Evolutionary conservation across 2,329 filamentous ascomycete genomes (phyloP).

Genomic region (Phyllachora maydis): DNA sequence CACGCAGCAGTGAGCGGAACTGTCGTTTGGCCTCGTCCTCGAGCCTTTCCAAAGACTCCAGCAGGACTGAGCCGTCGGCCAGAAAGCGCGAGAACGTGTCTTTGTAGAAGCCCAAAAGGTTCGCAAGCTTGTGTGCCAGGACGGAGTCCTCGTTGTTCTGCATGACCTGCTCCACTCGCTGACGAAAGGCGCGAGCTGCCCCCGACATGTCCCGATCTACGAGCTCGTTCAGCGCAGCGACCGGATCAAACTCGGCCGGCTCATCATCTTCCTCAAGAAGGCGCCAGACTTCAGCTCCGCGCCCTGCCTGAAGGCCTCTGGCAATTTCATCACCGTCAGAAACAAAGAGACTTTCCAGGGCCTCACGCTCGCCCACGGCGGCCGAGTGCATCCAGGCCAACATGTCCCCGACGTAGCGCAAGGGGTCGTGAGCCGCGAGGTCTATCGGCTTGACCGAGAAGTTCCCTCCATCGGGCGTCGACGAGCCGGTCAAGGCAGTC

Average conservation of each 20-base stretch:
- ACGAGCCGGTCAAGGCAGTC: conserved; percentile 59
- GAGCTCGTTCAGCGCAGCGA: conserved; percentile 63
- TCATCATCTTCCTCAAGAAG: conserved; percentile 37
- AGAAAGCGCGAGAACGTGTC: conserved; percentile 68
- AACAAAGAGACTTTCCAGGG: conserved; percentile 77
- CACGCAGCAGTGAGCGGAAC: conserved; percentile 63
- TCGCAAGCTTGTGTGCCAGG: conserved; percentile 73
- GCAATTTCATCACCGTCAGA: conserved; percentile 78
- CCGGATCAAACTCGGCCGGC: conserved; percentile 48
- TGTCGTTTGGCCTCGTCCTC: conserved; percentile 63
- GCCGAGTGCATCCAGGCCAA: conserved; percentile 91
- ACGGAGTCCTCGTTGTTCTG: conserved; percentile 84
- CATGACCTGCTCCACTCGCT: conserved; percentile 78
- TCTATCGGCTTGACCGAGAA: conserved; percentile 72
- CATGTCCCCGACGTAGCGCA: conserved; percentile 93
- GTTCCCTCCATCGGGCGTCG: conserved; percentile 34
- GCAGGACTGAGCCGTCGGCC: conserved; percentile 43
- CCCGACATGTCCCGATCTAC: conserved; percentile 72
- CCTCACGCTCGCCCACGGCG: conserved; percentile 82
- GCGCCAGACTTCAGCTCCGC: conserved; percentile 71
- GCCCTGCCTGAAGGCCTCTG: conserved; percentile 58
- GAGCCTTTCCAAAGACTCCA: conserved; percentile 46
- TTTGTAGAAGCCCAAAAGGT: conserved; percentile 75
- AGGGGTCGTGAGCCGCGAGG: conserved; percentile 72
- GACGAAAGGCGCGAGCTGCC: conserved; percentile 65